A percentile compares a stretch with the other conserved stretches of the same genome.
These are phyloP conservation scores for Abrus pulchellus DNA, from an alignment of 306 rosid genomes.

Conservation along the genomic window DNA sequence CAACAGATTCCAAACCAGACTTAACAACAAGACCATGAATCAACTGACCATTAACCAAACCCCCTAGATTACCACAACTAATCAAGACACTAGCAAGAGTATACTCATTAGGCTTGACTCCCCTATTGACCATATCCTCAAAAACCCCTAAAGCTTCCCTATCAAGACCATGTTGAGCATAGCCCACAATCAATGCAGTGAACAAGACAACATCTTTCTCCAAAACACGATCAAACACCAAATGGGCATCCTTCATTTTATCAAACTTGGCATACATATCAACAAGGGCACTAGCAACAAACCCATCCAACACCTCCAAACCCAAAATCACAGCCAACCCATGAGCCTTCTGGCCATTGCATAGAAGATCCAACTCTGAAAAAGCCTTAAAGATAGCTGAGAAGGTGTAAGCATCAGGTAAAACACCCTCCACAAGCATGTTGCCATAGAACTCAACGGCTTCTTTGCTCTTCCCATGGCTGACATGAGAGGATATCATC, in stretches of 20 bases:
- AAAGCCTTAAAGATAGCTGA: conserved; percentile 73
- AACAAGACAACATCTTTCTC: conserved; percentile 77
- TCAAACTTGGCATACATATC: conserved; percentile 76
- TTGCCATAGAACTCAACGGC: conserved; percentile 57
- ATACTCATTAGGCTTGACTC: conserved; percentile 69
- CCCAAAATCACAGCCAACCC: conserved; percentile 77
- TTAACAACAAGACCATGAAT: conserved; percentile 70
- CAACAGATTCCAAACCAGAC: conserved; percentile 66
- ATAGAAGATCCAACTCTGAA: conserved; percentile 54
- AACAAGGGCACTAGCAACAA: conserved; percentile 71
- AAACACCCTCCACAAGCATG: conserved; percentile 67
- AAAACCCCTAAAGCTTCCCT: conserved; percentile 63
- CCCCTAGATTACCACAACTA: conserved; percentile 66
- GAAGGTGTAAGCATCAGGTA: conserved; percentile 72
- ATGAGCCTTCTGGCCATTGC: conserved; percentile 63
- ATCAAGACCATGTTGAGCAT: conserved; percentile 61
- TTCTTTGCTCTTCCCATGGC: conserved; percentile 54
- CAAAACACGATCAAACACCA: conserved; percentile 62
- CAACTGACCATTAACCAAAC: conserved; percentile 61
- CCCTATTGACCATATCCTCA: conserved; percentile 55
- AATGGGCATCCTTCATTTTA: conserved; percentile 62
- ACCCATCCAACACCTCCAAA: conserved; percentile 62
- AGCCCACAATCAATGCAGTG: conserved; percentile 77
- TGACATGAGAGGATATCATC: conserved; percentile 61
- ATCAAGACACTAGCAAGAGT: conserved; percentile 67